Evolutionary conservation across 169 alveolate genomes (phyloP).

Genomic region (Blepharisma undulans): DNA sequence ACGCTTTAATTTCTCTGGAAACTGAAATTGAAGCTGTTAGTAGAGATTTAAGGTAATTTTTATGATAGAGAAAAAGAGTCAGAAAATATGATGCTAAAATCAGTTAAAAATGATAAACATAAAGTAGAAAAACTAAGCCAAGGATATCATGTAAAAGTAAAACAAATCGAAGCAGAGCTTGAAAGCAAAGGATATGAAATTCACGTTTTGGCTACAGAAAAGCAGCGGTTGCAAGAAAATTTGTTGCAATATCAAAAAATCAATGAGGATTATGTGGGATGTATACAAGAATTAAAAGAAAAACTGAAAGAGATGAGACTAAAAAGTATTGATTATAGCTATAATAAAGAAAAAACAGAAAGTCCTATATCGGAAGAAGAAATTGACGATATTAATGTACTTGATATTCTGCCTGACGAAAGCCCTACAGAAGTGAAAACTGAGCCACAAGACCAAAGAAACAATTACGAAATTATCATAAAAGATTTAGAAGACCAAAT

Average conservation of each 20-base stretch:
- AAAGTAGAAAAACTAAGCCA: background rate
- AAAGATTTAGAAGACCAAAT: background rate
- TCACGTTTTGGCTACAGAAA: background rate
- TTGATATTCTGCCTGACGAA: background rate
- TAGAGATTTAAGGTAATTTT: background rate
- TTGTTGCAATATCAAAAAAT: background rate
- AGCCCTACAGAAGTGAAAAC: background rate
- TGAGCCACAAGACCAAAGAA: background rate
- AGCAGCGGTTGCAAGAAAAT: background rate
- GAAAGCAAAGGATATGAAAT: conserved; percentile 13
- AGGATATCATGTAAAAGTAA: background rate
- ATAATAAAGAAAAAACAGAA: background rate
- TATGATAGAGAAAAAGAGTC: background rate
- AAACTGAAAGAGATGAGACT: conserved; percentile 13
- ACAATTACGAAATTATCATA: background rate
- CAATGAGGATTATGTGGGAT: background rate
- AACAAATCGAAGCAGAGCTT: conserved; percentile 7
- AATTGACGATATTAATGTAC: background rate
- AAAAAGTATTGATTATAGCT: background rate
- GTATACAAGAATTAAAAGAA: conserved; percentile 16
- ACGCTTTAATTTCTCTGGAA: background rate
- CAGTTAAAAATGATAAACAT: background rate
- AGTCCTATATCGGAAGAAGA: background rate
- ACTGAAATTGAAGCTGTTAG: background rate
- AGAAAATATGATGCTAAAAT: background rate